Evolutionary conservation across 768 basidiomycete genomes (phyloP), one percentile per base, ranked within the genome.

Genomic region (Macrolepiota dolichaula): DNA sequence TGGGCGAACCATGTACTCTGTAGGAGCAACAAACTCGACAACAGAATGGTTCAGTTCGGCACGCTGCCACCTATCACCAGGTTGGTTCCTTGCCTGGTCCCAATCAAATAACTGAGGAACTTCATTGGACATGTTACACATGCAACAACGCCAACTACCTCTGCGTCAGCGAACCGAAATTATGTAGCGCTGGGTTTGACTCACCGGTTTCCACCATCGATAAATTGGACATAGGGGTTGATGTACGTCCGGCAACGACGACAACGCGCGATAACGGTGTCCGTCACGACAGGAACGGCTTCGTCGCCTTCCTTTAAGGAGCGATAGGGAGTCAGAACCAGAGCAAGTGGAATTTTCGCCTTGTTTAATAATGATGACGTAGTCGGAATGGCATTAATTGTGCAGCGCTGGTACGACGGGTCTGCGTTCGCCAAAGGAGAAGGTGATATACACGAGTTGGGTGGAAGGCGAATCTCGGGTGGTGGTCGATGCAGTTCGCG

Each of bases 1-100:
- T 4, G 97, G 90, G 65, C 97, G 91, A 70, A 96, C 96, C 97
- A 98, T 98, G 75, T 99, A 99, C 76, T 99, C 97, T 0, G 95
- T 96, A 5, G 97, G 96, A 0, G 97, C 97, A 56, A 99, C 92
- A 70, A 87, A 99, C 73, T 99, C 97, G 54, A 99, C 93, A n/a
- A 89, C 91, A 37, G 89, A 85, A 71, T 92, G 86, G 68, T 97
- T 98, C 55, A 99, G 81, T 76, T 99, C 97, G 1, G 92, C 87
- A 63, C 97, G 87, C 27, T 85, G 78, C 96, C 97, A 99, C 58
- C 97, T 79, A 74, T 99, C 97, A 12, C 93, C 96, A 32, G 95
- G 96, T 72, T 94, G 91, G 70, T 96, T 97, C 64, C 85, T 87
- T 56, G 81, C 85, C 73, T 95, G 92, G 72, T 99, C 94, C 97